Percentiles rank a stretch among this genome's conserved stretches.
Evolutionary conservation across 257 asterid genomes (phyloP).

Genomic region (Plantago ovata): DNA sequence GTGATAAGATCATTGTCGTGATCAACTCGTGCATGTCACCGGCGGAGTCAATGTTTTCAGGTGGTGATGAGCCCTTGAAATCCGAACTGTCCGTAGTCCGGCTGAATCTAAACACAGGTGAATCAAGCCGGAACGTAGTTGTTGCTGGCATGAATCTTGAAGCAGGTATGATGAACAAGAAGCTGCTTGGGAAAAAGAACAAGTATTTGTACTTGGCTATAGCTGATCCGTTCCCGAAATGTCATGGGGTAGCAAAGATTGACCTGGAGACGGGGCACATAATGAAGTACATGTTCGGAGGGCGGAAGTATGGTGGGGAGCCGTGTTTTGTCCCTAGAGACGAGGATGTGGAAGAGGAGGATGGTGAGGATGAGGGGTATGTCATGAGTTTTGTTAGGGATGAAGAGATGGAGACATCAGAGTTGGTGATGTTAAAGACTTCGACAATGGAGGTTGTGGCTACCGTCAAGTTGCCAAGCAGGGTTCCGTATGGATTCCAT

Average conservation of each 20-base stretch:
- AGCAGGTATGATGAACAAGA: constrained; percentile 20
- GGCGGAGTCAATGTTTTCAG: constrained; percentile 18
- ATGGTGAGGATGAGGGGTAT: constrained; percentile 11
- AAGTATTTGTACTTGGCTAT: constrained; percentile 16
- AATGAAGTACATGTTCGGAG: constrained; percentile 8
- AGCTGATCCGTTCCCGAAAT: constrained; percentile 24
- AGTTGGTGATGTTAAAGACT: constrained; percentile 17
- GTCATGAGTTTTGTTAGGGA: constrained; percentile 19
- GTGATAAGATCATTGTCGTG: constrained; percentile 5
- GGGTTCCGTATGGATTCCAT: constrained; percentile 27
- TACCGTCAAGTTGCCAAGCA: constrained; percentile 14
- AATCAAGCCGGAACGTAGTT: background rate
- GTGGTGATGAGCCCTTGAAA: constrained; percentile 10
- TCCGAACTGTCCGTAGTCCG: constrained; percentile 13
- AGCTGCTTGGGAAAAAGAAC: constrained; percentile 16
- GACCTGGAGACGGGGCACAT: constrained; percentile 11
- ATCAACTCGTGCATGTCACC: constrained; percentile 22
- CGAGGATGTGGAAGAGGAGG: background rate
- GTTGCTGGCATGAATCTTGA: constrained; percentile 18
- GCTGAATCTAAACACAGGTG: constrained; percentile 11
- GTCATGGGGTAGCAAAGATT: constrained; percentile 16
- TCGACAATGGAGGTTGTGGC: constrained; percentile 13
- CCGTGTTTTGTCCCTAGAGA: constrained; percentile 11
- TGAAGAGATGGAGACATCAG: constrained; percentile 18
- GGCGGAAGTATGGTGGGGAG: constrained; percentile 17